These are phyloP conservation scores for Murraya paniculata DNA, from an alignment of 345 rosid genomes.

Conservation along the genomic window DNA sequence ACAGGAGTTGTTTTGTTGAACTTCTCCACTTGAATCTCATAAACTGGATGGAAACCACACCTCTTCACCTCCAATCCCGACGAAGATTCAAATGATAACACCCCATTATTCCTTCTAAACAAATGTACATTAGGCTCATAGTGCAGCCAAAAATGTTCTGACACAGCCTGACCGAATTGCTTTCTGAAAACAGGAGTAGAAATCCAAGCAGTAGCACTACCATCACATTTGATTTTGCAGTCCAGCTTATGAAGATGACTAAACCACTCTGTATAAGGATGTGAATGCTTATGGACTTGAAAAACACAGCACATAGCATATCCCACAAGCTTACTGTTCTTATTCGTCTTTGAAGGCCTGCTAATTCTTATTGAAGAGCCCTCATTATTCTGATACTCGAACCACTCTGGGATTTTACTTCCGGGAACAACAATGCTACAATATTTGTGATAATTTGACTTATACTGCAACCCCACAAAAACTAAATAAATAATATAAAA, in stretches of 20 bases:
- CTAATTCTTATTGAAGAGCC: not conserved
- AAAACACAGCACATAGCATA: not conserved
- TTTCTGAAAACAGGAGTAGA: too few relatives aligned
- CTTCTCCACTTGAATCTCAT: too few relatives aligned
- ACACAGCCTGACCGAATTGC: too few relatives aligned
- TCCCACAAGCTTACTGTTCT: not conserved
- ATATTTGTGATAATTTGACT: not conserved
- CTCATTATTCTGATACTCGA: not conserved
- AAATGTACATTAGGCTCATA: too few relatives aligned
- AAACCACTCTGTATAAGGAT: too few relatives aligned
- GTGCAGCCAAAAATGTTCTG: not conserved
- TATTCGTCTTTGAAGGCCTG: not conserved
- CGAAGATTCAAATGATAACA: too few relatives aligned
- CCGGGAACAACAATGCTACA: constrained; percentile 7
- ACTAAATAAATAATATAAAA: not conserved
- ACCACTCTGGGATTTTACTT: constrained; percentile 16
- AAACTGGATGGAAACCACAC: not conserved
- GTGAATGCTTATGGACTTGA: not conserved
- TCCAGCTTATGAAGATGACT: too few relatives aligned
- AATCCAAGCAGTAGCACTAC: too few relatives aligned
- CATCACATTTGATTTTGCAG: too few relatives aligned
- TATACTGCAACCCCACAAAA: too few relatives aligned
- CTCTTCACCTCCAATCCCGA: not conserved
- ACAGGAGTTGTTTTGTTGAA: too few relatives aligned
- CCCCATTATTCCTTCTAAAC: too few relatives aligned